Evolutionary conservation across 2,329 filamentous ascomycete species (phyloP).

Genomic region (Aspergillus sergii): DNA sequence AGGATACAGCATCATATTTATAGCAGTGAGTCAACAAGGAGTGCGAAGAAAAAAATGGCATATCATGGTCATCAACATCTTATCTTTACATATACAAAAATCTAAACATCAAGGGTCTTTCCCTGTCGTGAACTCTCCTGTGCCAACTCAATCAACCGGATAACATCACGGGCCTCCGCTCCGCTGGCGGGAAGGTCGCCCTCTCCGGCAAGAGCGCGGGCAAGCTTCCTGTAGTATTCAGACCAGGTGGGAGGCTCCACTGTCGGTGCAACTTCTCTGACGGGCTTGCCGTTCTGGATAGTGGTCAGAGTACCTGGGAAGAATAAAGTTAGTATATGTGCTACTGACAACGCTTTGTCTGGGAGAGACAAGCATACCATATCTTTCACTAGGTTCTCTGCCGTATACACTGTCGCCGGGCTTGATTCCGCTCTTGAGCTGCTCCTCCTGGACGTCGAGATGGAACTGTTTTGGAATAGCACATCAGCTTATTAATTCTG

Average conservation of each 20-base stretch:
- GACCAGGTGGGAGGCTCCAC: slow-evolving; percentile 69
- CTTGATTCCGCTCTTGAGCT: slow-evolving; percentile 66
- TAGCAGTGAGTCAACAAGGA: background rate
- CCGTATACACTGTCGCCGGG: slow-evolving; percentile 67
- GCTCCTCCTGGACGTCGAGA: slow-evolving; percentile 75
- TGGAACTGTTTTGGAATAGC: slow-evolving; percentile 39
- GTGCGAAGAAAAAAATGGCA: background rate
- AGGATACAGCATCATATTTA: background rate
- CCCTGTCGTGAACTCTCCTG: slow-evolving; percentile 56
- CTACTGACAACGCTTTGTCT: background rate
- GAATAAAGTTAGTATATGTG: background rate
- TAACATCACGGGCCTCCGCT: slow-evolving; percentile 55
- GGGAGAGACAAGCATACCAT: slow-evolving; percentile 47
- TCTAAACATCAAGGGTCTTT: slow-evolving; percentile 47
- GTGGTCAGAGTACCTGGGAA: slow-evolving; percentile 53
- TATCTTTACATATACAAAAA: background rate
- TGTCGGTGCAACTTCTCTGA: slow-evolving; percentile 57
- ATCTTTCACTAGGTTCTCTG: slow-evolving; percentile 60
- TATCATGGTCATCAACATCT: background rate
- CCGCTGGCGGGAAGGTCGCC: slow-evolving; percentile 57
- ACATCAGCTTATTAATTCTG: background rate
- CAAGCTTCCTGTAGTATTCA: slow-evolving; percentile 64
- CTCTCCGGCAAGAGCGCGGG: slow-evolving; percentile 55
- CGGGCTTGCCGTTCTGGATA: slow-evolving; percentile 55
- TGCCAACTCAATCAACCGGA: slow-evolving; percentile 60